phyloP scores from a whole-genome alignment of 805 yeast genomes.

The Monosporozyma siamensis region DNA sequence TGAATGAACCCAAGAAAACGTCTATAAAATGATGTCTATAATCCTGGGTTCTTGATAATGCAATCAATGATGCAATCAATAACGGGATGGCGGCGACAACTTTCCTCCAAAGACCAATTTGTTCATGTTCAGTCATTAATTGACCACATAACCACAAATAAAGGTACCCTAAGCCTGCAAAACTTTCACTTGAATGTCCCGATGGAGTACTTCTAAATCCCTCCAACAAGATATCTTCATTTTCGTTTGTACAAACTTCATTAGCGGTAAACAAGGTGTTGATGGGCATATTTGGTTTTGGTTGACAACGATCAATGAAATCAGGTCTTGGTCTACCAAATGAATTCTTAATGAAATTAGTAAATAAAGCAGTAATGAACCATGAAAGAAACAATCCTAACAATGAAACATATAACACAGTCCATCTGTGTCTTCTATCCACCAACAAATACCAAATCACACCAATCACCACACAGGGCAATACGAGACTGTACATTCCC shows the following conservation, averaged over 20 bases:
- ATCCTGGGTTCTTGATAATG: conserved; percentile 80
- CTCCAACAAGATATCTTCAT: conserved; percentile 40
- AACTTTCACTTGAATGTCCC: conserved; percentile 68
- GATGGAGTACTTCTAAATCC: conserved; percentile 80
- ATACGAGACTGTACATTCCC: conserved; percentile 41
- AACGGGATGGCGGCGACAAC: conserved; percentile 45
- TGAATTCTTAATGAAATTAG: conserved; percentile 71
- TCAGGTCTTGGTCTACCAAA: conserved; percentile 92
- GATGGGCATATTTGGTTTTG: conserved; percentile 48
- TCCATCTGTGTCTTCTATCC: conserved; percentile 43
- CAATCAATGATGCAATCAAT: conserved; percentile 65
- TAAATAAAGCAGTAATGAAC: conserved; percentile 49
- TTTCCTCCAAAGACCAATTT: conserved; percentile 56
- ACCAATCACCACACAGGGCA: conserved; percentile 40
- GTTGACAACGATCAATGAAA: conserved; percentile 76
- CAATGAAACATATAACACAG: conserved; percentile 53
- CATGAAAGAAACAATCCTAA: conserved; percentile 59
- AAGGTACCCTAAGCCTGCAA: conserved; percentile 55
- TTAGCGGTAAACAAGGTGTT: conserved; percentile 47
- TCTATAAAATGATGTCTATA: conserved; percentile 91
- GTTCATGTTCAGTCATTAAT: conserved; percentile 38
- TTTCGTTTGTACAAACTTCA: conserved; percentile 54
- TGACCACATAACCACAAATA: conserved; percentile 66
- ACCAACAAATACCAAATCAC: conserved; percentile 27
- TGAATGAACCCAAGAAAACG: conserved; percentile 57